Evolutionary conservation across 1,284 basidiomycete genomes (phyloP).

Genomic region (Fomitopsis betulina): DNA sequence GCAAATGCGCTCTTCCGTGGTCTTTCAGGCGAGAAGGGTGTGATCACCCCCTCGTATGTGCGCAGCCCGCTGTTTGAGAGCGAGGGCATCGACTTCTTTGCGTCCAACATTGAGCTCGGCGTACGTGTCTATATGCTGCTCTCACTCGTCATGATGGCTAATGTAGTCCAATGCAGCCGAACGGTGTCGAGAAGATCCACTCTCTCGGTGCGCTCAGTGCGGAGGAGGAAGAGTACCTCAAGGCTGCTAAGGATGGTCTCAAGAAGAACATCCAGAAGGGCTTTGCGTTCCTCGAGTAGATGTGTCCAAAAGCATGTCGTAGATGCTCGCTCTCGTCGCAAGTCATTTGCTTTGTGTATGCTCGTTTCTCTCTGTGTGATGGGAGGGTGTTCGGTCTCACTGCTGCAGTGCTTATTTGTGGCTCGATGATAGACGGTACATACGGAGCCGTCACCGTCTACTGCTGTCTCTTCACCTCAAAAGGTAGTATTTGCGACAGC

Average conservation of each 20-base stretch:
- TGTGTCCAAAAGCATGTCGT: constrained; percentile 6
- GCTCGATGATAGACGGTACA: too few species aligned
- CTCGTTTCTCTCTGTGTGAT: not conserved
- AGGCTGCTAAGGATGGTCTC: constrained; percentile 86
- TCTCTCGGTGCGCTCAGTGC: constrained; percentile 72
- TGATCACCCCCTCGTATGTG: constrained; percentile 84
- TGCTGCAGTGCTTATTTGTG: too few species aligned
- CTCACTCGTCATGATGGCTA: constrained; percentile 5
- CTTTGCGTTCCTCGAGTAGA: constrained; percentile 62
- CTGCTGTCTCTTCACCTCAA: too few species aligned
- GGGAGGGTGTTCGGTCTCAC: too few species aligned
- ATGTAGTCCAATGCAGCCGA: constrained; percentile 39
- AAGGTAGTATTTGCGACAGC: too few species aligned
- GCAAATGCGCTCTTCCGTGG: constrained; percentile 80
- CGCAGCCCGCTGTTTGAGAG: constrained; percentile 81
- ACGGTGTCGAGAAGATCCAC: constrained; percentile 90
- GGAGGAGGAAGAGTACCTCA: constrained; percentile 84
- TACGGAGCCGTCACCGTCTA: too few species aligned
- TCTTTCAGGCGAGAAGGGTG: constrained; percentile 82
- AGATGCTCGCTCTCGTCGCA: constrained; percentile 1
- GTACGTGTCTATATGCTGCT: constrained; percentile 42
- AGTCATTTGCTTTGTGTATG: not conserved
- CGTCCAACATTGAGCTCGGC: constrained; percentile 86
- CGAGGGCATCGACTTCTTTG: constrained; percentile 88
- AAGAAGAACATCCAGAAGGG: constrained; percentile 98